These are phyloP conservation scores for Phytopythium sindhum DNA, from an alignment of 352 stramenopile species.

Conservation along the genomic window DNA sequence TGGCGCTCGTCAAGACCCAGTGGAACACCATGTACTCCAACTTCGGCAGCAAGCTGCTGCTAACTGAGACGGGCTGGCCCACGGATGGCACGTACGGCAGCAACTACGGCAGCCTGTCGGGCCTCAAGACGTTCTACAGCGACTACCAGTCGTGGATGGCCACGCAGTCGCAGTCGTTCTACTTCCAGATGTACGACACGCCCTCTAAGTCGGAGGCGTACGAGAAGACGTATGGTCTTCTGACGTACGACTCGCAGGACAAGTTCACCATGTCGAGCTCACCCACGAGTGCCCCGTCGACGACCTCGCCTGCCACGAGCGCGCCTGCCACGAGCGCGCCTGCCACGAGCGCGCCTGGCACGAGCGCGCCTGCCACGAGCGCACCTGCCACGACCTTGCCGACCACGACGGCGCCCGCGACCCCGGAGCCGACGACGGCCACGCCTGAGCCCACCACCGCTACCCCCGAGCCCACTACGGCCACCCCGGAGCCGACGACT, in stretches of 20 bases:
- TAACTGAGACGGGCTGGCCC: conserved; percentile 57
- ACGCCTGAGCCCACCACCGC: conserved; percentile 9
- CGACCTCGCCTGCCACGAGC: conserved; percentile 8
- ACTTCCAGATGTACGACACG: conserved; percentile 80
- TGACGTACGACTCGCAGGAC: conserved; percentile 32
- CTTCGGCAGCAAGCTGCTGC: conserved; percentile 45
- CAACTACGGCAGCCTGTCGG: conserved; percentile 34
- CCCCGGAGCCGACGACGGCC: background rate
- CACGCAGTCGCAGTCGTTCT: conserved; percentile 52
- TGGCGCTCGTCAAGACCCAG: conserved; percentile 45
- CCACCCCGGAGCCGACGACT: conserved; percentile 9
- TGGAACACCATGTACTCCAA: conserved; percentile 43
- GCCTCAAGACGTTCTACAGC: conserved; percentile 46
- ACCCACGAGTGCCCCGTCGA: conserved; percentile 9
- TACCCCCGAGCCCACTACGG: conserved; percentile 8
- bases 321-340: conserved; percentile 4
- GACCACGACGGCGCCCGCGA: conserved; percentile 2
- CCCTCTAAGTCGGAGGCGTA: conserved; percentile 34
- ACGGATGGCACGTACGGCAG: conserved; percentile 24
- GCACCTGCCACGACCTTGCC: conserved; percentile 1
- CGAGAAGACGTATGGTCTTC: conserved; percentile 54
- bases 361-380: conserved; percentile 5
- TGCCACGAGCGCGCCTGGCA: conserved; percentile 3
- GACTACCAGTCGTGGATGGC: conserved; percentile 59
- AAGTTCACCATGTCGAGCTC: conserved; percentile 42